Conservation (phyloP, 140 eudicot species). For the Anethum foeniculum region DNA sequence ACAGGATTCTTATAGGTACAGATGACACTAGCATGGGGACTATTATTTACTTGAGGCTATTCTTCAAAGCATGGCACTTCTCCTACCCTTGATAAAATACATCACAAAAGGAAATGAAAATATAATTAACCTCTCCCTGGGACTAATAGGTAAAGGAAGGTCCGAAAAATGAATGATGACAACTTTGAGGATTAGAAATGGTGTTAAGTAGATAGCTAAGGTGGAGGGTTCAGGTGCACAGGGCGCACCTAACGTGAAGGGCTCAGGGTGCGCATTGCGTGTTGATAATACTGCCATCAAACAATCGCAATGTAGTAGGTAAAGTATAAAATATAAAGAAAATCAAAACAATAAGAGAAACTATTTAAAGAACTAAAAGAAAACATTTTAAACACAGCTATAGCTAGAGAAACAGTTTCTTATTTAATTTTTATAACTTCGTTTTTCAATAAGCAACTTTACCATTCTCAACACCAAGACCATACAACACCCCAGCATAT, state of each 20-base stretch:
- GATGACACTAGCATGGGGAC: not conserved
- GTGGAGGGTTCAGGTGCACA: too few species aligned
- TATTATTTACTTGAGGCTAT: not conserved
- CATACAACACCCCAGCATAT: constrained; percentile 12
- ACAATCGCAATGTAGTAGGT: too few species aligned
- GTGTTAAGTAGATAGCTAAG: too few species aligned
- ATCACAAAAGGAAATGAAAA: not conserved
- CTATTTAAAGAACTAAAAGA: not conserved
- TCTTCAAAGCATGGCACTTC: not conserved
- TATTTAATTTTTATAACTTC: not conserved
- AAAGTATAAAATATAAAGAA: not conserved
- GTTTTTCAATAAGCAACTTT: not conserved
- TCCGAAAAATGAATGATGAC: not conserved
- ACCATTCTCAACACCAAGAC: constrained; percentile 10
- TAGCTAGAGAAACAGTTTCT: not conserved
- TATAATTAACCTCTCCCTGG: not conserved
- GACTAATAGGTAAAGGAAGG: not conserved
- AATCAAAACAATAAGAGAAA: not conserved
- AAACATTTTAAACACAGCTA: not conserved
- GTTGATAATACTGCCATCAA: too few species aligned
- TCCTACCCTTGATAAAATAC: not conserved
- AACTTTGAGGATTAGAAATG: not conserved
- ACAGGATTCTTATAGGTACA: not conserved
- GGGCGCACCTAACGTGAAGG: too few species aligned
- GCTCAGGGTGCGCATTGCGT: not conserved